phyloP scores from a whole-genome alignment of 164 flowering plant genomes.

The Cinnamomum chago region DNA sequence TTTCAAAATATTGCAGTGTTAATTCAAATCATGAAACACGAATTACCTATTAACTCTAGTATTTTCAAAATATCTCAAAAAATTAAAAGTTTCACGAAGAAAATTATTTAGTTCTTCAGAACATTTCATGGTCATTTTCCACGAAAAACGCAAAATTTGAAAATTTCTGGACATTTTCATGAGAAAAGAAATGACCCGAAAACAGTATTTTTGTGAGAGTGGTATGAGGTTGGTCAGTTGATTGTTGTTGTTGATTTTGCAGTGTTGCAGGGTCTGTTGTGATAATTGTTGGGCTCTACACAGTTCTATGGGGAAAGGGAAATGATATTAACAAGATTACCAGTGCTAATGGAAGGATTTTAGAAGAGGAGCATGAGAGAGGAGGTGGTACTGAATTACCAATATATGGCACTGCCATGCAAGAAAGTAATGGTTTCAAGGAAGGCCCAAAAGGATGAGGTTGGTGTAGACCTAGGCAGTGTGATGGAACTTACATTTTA shows the following conservation, averaged over 20 bases:
- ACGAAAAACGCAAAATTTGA: no score
- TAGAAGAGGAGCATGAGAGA: constrained; percentile 5
- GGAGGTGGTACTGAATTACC: constrained; percentile 13
- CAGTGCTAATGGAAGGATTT: background rate
- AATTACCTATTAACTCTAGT: no score
- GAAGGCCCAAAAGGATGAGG: background rate
- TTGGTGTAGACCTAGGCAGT: background rate
- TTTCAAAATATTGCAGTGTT: no score
- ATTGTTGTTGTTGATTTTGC: constrained; percentile 12
- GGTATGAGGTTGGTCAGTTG: background rate
- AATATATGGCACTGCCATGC: constrained; percentile 5
- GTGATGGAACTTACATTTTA: no score
- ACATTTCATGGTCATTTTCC: no score
- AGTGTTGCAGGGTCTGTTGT: constrained; percentile 61
- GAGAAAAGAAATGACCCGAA: background rate
- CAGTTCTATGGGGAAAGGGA: constrained; percentile 79
- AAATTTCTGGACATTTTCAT: background rate
- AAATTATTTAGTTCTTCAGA: background rate
- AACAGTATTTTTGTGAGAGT: no score
- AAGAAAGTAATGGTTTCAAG: background rate
- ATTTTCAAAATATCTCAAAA: no score
- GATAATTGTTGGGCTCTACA: constrained; percentile 73
- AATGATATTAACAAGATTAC: constrained; percentile 29
- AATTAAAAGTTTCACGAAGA: no score
- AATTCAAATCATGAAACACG: no score